phyloP scores from a whole-genome alignment of 2,329 filamentous ascomycete species.

The Paracoccidioides brasiliensis region DNA sequence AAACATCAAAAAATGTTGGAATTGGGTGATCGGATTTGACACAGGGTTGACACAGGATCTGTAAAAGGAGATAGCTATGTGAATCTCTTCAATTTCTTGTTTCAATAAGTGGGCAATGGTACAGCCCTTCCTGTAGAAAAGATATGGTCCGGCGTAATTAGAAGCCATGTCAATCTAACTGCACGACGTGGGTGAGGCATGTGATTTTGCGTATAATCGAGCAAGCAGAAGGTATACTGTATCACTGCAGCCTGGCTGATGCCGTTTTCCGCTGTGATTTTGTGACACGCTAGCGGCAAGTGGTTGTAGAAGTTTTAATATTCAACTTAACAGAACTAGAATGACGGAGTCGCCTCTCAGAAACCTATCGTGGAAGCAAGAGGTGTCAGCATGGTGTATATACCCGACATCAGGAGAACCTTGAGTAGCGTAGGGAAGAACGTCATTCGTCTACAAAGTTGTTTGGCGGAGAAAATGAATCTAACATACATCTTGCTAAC shows the following conservation, averaged over 20 bases:
- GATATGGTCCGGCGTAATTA: neutral
- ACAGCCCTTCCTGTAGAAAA: neutral
- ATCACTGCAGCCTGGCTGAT: neutral
- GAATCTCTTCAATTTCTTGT: neutral
- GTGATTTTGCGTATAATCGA: neutral
- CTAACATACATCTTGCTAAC: slow-evolving; percentile 82
- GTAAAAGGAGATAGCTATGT: neutral
- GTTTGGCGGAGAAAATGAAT: neutral
- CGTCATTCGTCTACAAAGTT: too few species aligned
- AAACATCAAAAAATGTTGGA: neutral
- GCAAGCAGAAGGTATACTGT: neutral
- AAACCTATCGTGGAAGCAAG: slow-evolving; percentile 45
- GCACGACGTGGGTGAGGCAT: neutral
- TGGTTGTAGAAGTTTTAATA: neutral
- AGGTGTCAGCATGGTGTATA: neutral
- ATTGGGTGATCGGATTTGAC: neutral
- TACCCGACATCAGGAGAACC: slow-evolving; percentile 1
- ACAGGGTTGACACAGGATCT: neutral
- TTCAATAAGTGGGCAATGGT: neutral
- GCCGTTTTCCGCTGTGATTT: neutral
- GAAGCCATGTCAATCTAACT: neutral
- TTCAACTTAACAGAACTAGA: slow-evolving; percentile 66
- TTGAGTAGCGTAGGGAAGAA: neutral
- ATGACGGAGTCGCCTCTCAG: slow-evolving; percentile 79
- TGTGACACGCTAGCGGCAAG: neutral